Conservation (phyloP, 192 early-diverging fungal species). For the Podila verticillata region DNA sequence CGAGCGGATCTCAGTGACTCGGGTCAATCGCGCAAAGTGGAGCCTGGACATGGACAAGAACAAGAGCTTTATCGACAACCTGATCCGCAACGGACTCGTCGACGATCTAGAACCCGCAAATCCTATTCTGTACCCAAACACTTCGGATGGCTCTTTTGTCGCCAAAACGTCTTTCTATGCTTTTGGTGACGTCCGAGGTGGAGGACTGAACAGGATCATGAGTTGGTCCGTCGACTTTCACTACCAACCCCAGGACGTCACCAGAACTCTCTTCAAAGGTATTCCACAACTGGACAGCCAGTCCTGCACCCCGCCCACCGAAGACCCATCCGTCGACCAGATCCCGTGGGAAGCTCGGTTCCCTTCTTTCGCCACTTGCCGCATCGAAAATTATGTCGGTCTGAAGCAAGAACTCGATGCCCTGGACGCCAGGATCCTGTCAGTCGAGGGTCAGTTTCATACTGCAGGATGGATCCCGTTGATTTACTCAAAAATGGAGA, state of each 20-base stretch:
- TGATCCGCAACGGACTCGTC: constrained; percentile 22
- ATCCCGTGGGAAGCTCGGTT: constrained; percentile 27
- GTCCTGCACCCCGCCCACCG: constrained; percentile 6
- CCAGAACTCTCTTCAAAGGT: background rate
- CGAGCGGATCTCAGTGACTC: background rate
- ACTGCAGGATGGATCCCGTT: constrained; percentile 31
- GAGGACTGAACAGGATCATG: constrained; percentile 18
- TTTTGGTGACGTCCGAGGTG: constrained; percentile 26
- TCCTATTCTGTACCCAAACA: background rate
- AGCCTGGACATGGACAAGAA: constrained; percentile 1
- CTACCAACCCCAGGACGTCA: background rate
- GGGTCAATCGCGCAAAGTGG: constrained; percentile 7
- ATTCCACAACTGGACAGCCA: background rate
- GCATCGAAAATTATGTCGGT: constrained; percentile 32
- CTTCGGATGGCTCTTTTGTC: background rate
- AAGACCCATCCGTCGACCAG: constrained; percentile 6
- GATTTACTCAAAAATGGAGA: background rate
- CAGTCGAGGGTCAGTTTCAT: constrained; percentile 36
- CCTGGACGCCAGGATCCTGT: constrained; percentile 4
- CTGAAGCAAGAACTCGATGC: constrained; percentile 14
- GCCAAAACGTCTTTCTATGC: constrained; percentile 8
- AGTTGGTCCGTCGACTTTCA: constrained; percentile 23
- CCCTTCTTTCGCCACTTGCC: constrained; percentile 21
- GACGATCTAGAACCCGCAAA: constrained; percentile 2
- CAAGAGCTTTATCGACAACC: constrained; percentile 14